Evolutionary conservation across 1,139 yeast species (phyloP), one percentile per base, ranked within the genome.

Genomic region (Hyphopichia wangnamkhiaoensis): DNA sequence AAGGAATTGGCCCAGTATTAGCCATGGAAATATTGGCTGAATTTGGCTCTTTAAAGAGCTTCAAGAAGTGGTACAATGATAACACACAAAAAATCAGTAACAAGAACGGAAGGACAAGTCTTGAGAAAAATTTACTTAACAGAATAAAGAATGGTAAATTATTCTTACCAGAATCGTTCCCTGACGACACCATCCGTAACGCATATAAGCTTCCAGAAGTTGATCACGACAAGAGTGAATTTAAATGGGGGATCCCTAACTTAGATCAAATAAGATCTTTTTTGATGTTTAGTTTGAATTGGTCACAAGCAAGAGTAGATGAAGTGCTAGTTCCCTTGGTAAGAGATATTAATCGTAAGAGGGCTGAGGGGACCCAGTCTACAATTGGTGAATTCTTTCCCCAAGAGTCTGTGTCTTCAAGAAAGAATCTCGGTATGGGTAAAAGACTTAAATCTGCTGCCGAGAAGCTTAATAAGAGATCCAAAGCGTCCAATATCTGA

Each of bases 11-110:
- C 0, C 96, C 96, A 0, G 98, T 93, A 0, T 73, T 85, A 23
- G 95, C 96, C 0, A 79, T 90, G 79, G 98, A 94, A 59, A 79
- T 94, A n/a, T 55, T 94, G 26, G 96, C 96, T 0, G 96, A 91
- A 50, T 94, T 93, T 62, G 82, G 79, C 1, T 48, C 55, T 47
- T 57, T 71, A 27, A 40, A 49, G 12, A 41, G 46, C 1, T 69
- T 72, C 41, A 71, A 70, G 42, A 20, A 44, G 13, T 74, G 78
- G 78, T 71, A 61, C 45, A 74, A 68, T 37, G 53, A 56, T 8
- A 54, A 61, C 27, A 53, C 64, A 3, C 43, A 47, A 34, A 47
- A 47, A 9, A 13, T 29, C 5, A 24, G 39, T 28, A 41, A 58
- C 3, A 41, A 40, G 28, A 37, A 47, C 7, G 44, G 55, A 14